A percentile compares a stretch with the other conserved stretches of the same genome.
Evolutionary conservation across 2,329 filamentous ascomycete genomes (phyloP).

Genomic region (Diaporthe citri): DNA sequence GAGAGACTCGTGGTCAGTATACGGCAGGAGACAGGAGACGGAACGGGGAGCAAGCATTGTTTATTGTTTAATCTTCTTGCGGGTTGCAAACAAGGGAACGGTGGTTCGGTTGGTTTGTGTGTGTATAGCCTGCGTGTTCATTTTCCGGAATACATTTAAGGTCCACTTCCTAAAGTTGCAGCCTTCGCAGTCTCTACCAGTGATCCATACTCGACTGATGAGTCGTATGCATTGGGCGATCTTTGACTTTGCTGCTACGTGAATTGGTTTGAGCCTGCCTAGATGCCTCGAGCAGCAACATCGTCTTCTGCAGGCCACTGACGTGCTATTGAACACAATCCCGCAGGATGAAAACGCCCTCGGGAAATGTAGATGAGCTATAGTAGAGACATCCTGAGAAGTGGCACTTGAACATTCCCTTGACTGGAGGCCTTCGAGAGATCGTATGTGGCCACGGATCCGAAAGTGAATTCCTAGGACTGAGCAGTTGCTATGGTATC

Average conservation of each 20-base stretch:
- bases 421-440: background rate
- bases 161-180: constrained; percentile 26
- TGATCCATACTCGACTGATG: background rate
- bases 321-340: background rate
- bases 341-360: background rate
- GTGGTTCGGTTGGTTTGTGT: background rate
- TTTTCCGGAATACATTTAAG: constrained; percentile 39
- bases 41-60: constrained; percentile 33
- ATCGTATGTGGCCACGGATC: background rate
- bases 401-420: background rate
- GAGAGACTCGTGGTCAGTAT: background rate
- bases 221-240: background rate
- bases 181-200: background rate
- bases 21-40: background rate
- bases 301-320: background rate
- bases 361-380: background rate
- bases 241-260: background rate
- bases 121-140: constrained; percentile 25
- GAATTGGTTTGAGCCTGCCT: background rate
- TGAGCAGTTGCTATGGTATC: background rate
- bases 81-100: constrained; percentile 8
- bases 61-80: constrained; percentile 39
- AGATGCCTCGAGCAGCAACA: background rate
- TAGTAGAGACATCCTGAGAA: background rate
- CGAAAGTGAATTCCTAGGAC: background rate